Conservation (phyloP, 75 land plant species). For the Selaginella moellendorffii region DNA sequence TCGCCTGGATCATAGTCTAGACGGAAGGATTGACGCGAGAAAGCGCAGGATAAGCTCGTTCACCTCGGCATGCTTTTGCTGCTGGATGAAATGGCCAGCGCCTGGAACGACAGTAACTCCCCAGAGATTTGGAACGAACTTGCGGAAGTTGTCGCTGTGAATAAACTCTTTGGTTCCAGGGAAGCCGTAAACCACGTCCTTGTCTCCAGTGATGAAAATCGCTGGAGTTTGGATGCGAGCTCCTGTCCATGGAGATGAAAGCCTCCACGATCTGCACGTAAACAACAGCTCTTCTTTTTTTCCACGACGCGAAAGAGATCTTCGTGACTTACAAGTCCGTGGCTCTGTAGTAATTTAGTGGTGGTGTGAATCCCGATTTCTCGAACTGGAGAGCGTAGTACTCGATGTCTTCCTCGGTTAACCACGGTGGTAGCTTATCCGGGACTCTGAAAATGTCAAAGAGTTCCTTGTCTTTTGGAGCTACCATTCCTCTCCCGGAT, state of each 20-base stretch:
- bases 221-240: conserved; percentile 16
- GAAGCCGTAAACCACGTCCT: conserved; percentile 24
- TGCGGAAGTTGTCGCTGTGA: conserved; percentile 20
- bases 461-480: conserved; percentile 36
- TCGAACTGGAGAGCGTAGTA: conserved; percentile 37
- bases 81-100: conserved; percentile 35
- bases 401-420: conserved; percentile 52
- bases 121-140: conserved; percentile 27
- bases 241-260: conserved; percentile 35
- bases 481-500: conserved; percentile 10
- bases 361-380: conserved; percentile 39
- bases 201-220: conserved; percentile 31
- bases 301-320: background rate
- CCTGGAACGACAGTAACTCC: conserved; percentile 28
- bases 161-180: conserved; percentile 21
- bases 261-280: conserved; percentile 35
- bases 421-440: conserved; percentile 46
- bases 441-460: conserved; percentile 15
- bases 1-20: no score
- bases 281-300: background rate
- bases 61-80: conserved; percentile 29
- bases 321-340: conserved; percentile 28
- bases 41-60: background rate
- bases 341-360: conserved; percentile 43
- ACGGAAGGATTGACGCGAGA: no score